phyloP scores from a whole-genome alignment of 257 asterid genomes.

The Solanum medicagineum region DNA sequence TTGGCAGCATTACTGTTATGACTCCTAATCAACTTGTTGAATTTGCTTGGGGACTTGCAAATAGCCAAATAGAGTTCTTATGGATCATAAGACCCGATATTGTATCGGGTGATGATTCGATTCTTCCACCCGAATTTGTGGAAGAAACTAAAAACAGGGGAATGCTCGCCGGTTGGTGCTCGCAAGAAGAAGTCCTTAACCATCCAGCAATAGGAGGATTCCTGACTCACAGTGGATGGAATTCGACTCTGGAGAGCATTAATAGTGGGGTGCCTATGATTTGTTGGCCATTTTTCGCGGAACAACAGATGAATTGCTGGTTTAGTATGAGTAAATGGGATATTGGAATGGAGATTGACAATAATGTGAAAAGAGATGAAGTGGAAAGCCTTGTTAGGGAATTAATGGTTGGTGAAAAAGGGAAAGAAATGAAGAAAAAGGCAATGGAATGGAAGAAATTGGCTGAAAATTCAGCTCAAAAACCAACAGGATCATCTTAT shows the following conservation, averaged over 20 bases:
- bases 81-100: neutral
- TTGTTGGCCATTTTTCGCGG: constrained; percentile 5
- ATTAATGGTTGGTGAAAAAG: neutral
- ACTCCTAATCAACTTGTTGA: neutral
- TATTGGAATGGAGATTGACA: neutral
- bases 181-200: neutral
- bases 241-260: neutral
- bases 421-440: neutral
- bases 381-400: neutral
- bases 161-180: neutral
- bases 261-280: neutral
- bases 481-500: neutral
- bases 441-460: neutral
- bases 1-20: neutral
- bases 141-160: neutral
- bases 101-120: neutral
- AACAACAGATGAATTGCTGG: neutral
- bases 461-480: neutral
- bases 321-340: neutral
- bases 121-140: neutral
- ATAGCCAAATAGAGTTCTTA: neutral
- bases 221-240: constrained; percentile 1
- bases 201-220: neutral
- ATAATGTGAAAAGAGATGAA: neutral
- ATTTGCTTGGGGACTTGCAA: neutral